Evolutionary conservation across 2,329 filamentous ascomycete genomes (phyloP).

Genomic region (Nemania abortiva): DNA sequence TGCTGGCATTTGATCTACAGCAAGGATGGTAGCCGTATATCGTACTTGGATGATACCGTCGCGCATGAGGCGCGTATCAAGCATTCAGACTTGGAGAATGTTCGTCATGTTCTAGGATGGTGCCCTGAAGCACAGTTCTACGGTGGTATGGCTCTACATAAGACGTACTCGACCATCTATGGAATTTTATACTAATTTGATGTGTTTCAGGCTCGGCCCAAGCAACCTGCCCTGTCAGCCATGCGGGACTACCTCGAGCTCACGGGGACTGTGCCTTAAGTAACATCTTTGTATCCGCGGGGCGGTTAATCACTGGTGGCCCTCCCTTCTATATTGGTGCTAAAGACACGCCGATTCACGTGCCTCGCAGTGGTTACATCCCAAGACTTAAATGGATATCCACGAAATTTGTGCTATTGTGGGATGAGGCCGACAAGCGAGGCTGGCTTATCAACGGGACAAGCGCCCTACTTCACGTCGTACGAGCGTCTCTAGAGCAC

Average conservation of each 20-base stretch:
- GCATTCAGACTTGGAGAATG: not conserved
- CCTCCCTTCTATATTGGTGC: too few species aligned
- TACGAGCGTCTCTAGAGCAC: not conserved
- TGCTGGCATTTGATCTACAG: constrained; percentile 20
- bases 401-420: not conserved
- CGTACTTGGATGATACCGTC: not conserved
- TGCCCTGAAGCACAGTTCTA: not conserved
- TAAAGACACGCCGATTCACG: not conserved
- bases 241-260: too few species aligned
- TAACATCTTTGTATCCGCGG: too few species aligned
- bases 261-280: too few species aligned
- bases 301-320: too few species aligned
- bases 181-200: not conserved
- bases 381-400: not conserved
- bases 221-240: too few species aligned
- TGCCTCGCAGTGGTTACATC: not conserved
- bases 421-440: not conserved
- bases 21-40: constrained; percentile 5
- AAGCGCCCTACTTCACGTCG: not conserved
- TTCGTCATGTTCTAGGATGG: not conserved
- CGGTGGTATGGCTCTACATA: not conserved
- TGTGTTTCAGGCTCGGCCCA: not conserved
- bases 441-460: not conserved
- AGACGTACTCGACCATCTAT: not conserved
- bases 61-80: not conserved